Percentiles rank a stretch among this genome's conserved stretches.
phyloP scores from a whole-genome alignment of 2,329 filamentous ascomycete genomes.

The Aspergillus persii region DNA sequence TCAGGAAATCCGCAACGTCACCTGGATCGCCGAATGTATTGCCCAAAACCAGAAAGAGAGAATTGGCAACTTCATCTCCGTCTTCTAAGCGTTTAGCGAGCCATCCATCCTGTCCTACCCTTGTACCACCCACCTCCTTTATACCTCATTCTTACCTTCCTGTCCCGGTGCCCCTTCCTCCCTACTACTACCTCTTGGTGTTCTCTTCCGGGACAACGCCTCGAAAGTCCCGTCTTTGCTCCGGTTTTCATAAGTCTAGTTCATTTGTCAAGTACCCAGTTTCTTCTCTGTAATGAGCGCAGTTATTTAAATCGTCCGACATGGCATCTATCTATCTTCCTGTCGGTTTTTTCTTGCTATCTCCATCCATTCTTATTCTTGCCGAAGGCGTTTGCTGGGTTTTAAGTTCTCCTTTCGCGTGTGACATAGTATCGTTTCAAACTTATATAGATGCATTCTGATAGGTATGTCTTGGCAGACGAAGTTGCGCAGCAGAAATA shows the following conservation, averaged over 20 bases:
- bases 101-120: conserved; percentile 1
- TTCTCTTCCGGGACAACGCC: background rate
- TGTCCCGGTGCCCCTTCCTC: conserved; percentile 7
- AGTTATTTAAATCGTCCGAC: conserved; percentile 21
- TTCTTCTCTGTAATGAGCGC: conserved; percentile 32
- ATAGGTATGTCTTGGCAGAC: background rate
- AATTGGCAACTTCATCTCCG: conserved; percentile 98
- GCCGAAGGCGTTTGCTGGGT: conserved; percentile 27
- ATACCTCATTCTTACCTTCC: conserved; percentile 15
- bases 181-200: background rate
- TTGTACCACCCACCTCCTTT: conserved; percentile 18
- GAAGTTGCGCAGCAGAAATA: background rate
- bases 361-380: conserved; percentile 8
- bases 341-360: conserved; percentile 18
- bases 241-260: conserved; percentile 15
- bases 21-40: conserved; percentile 99
- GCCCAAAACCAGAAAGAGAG: conserved; percentile 99
- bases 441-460: background rate
- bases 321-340: conserved; percentile 4
- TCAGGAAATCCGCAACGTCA: conserved; percentile 98
- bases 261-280: conserved; percentile 19
- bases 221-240: background rate
- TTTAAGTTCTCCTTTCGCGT: conserved; percentile 8
- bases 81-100: conserved; percentile 62
- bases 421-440: background rate